These are phyloP conservation scores for Russula lepida DNA, from an alignment of 768 basidiomycete species.

Conservation along the genomic window DNA sequence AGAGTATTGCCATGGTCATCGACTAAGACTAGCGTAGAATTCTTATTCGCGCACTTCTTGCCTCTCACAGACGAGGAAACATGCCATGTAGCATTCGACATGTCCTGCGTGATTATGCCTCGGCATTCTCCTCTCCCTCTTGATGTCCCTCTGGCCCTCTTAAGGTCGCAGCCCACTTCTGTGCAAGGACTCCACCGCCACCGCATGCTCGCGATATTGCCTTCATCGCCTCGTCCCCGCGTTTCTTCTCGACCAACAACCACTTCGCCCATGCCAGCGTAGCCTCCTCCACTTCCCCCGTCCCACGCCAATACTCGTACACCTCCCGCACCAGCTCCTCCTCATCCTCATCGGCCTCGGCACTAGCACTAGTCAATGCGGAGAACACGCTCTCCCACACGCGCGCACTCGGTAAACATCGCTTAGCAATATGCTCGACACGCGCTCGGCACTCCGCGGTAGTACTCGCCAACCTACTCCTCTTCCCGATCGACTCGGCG, in stretches of 20 bases:
- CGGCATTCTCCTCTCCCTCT: not conserved
- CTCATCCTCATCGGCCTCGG: not conserved
- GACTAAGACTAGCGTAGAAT: too few species aligned
- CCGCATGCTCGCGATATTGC: slow-evolving; percentile 30
- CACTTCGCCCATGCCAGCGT: slow-evolving; percentile 40
- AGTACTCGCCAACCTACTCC: slow-evolving; percentile 13
- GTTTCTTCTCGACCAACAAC: slow-evolving; percentile 29
- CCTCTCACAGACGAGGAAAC: too few species aligned
- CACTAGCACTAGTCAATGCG: slow-evolving; percentile 17
- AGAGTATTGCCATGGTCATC: too few species aligned
- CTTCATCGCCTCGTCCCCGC: slow-evolving; percentile 29
- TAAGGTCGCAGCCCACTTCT: slow-evolving; percentile 29
- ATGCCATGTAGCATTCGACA: too few species aligned
- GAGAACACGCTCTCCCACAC: slow-evolving; percentile 40
- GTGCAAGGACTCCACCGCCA: slow-evolving; percentile 30
- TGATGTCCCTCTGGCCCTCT: not conserved
- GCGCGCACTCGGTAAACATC: slow-evolving; percentile 35
- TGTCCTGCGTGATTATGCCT: not conserved
- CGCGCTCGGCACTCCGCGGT: slow-evolving; percentile 21
- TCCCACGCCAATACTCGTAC: slow-evolving; percentile 38
- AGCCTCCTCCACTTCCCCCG: slow-evolving; percentile 32
- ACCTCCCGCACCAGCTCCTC: slow-evolving; percentile 28
- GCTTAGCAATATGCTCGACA: slow-evolving; percentile 35
- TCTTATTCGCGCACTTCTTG: too few species aligned
- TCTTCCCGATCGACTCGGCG: slow-evolving; percentile 28